phyloP scores from a whole-genome alignment of 495 filamentous ascomycete genomes.

The Barbatosphaeria neglecta region DNA sequence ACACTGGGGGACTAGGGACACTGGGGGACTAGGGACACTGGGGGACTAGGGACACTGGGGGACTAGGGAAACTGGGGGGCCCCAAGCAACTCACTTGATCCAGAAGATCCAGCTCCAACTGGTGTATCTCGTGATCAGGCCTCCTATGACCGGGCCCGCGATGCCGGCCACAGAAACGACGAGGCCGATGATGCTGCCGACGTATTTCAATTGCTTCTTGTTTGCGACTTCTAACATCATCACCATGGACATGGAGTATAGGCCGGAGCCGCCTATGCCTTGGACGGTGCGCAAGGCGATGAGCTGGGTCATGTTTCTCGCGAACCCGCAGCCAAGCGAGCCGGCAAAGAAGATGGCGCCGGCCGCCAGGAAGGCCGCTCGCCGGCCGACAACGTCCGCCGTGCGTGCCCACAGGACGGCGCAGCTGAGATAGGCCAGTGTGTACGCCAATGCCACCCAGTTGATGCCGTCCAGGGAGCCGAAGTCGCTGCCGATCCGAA shows the following conservation, averaged over 20 bases:
- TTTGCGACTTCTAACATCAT: conserved; percentile 42
- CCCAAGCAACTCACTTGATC: conserved; percentile 41
- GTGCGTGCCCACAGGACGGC: conserved; percentile 37
- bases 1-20: too few relatives aligned
- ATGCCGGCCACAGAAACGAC: conserved; percentile 21
- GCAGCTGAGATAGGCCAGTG: conserved; percentile 30
- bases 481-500: conserved; percentile 31
- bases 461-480: conserved; percentile 20
- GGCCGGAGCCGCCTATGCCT: conserved; percentile 33
- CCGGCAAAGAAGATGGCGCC: conserved; percentile 43
- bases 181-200: conserved; percentile 19
- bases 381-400: conserved; percentile 42
- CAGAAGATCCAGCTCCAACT: conserved; percentile 61
- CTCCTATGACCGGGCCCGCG: conserved; percentile 53
- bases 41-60: too few relatives aligned
- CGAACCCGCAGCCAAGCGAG: conserved; percentile 41
- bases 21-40: too few relatives aligned
- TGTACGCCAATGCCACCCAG: conserved; percentile 37
- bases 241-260: conserved; percentile 40
- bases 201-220: conserved; percentile 15
- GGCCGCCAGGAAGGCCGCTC: conserved; percentile 31
- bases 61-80: too few relatives aligned
- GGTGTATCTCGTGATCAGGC: conserved; percentile 45
- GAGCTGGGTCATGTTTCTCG: conserved; percentile 31
- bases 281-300: conserved; percentile 32